Evolutionary conservation across 768 basidiomycete genomes (phyloP).

Genomic region (Thelephora ganbajun): DNA sequence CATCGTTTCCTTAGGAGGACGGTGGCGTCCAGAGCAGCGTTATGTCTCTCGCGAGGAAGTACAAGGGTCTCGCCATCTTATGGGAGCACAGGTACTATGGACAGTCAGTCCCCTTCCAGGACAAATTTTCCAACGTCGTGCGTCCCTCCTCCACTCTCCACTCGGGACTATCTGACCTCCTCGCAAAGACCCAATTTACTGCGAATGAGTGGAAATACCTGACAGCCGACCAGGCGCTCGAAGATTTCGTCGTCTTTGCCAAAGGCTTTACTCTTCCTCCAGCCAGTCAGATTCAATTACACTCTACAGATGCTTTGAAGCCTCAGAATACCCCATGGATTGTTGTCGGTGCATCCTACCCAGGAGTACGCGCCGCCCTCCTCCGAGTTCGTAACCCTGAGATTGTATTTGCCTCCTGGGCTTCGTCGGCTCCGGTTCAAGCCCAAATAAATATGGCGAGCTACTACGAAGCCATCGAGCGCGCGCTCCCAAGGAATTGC

Average conservation of each 20-base stretch:
- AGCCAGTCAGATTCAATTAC: neutral
- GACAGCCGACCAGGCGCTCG: slow-evolving; percentile 33
- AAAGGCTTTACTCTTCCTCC: slow-evolving; percentile 20
- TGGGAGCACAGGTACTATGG: slow-evolving; percentile 42
- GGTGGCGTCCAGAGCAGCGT: slow-evolving; percentile 30
- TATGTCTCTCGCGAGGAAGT: slow-evolving; percentile 32
- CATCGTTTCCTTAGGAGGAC: slow-evolving; percentile 21
- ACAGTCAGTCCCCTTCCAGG: slow-evolving; percentile 29
- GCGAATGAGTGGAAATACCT: slow-evolving; percentile 34
- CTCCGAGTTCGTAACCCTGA: slow-evolving; percentile 33
- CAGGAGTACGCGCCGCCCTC: slow-evolving; percentile 29
- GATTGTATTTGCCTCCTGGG: slow-evolving; percentile 33
- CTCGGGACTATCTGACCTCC: neutral
- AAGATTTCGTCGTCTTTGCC: slow-evolving; percentile 36
- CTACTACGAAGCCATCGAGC: slow-evolving; percentile 36
- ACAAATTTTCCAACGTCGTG: slow-evolving; percentile 22
- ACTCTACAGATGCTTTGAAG: slow-evolving; percentile 16
- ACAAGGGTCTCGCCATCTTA: slow-evolving; percentile 30
- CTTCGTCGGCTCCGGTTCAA: slow-evolving; percentile 34
- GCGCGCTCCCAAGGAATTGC: slow-evolving; percentile 34
- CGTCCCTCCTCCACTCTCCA: neutral
- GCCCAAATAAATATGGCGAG: slow-evolving; percentile 36
- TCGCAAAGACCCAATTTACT: slow-evolving; percentile 15
- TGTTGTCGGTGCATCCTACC: slow-evolving; percentile 36
- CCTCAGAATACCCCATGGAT: slow-evolving; percentile 32